A percentile compares a stretch with the other conserved stretches of the same genome.
These are phyloP conservation scores for Pontederia crassipes DNA, from an alignment of 176 grass and related monocot genomes.

Conservation along the genomic window DNA sequence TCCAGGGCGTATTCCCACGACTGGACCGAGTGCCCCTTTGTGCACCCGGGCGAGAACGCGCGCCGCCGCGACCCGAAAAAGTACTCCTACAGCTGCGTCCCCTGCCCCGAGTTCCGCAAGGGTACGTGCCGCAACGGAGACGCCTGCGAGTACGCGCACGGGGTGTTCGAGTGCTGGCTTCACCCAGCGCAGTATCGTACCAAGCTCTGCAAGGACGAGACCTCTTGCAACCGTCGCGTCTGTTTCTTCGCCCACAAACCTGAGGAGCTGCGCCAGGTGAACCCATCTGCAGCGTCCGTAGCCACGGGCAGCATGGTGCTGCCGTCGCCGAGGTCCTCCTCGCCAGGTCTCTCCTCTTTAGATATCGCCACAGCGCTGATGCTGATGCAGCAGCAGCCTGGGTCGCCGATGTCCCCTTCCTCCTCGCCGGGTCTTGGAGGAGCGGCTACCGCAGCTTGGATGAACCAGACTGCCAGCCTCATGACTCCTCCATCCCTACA, in stretches of 20 bases:
- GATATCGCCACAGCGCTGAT: background rate
- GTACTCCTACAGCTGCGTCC: conserved; percentile 69
- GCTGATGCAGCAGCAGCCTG: conserved; percentile 13
- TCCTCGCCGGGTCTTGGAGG: background rate
- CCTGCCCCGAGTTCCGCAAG: conserved; percentile 69
- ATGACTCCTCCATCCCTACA: conserved; percentile 2
- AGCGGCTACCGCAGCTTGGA: background rate
- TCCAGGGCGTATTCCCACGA: conserved; percentile 73
- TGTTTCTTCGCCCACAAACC: conserved; percentile 74
- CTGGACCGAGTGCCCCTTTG: conserved; percentile 83
- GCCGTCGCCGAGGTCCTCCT: background rate
- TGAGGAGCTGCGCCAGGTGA: conserved; percentile 57
- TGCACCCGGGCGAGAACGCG: conserved; percentile 78
- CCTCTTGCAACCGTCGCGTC: conserved; percentile 48
- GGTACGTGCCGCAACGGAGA: conserved; percentile 52
- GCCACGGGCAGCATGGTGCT: conserved; percentile 28
- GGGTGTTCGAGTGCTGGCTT: conserved; percentile 80
- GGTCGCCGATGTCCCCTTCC: background rate
- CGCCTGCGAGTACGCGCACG: conserved; percentile 79
- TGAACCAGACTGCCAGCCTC: background rate
- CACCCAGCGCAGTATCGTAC: conserved; percentile 74
- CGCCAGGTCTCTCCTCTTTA: background rate
- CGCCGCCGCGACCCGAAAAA: conserved; percentile 60
- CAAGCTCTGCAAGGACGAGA: conserved; percentile 68
- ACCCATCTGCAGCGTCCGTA: conserved; percentile 59